Base-by-base conservation (phyloP, 192 early-diverging fungal species). In the Coemansia reversa region DNA sequence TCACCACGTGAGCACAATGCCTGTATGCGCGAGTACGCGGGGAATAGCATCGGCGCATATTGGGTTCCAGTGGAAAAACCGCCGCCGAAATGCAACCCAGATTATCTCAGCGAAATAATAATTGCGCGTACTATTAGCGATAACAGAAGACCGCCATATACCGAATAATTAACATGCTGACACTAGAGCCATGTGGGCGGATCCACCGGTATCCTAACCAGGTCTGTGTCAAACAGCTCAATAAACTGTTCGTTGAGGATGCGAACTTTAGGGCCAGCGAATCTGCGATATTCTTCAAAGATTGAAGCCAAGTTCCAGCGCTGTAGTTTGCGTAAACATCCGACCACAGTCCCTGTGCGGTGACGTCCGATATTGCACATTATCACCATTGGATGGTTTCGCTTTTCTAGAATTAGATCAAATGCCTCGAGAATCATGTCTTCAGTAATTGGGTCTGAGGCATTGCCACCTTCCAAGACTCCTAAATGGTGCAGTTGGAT, bases 361-460 rank as follows among this genome's bases (percentile, higher is more conserved):
- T 99, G 97, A 48, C 97, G 74, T 5, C 97, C 97, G 18, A 97
- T 82, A 65, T 98, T 99, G 75, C 97, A 99, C 96, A 98, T 98
- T 29, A 99, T 87, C 39, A 93, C 93, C 87, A 99, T 85, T 27
- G 97, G 97, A 69, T 96, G 95, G 79, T 92, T 92, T 22, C 76
- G 75, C 25, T 93, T 91, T 63, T 95, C 90, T 55, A 97, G 80
- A 47, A 96, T 92, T 24, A 93, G 62, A 51, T 91, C 92, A 45
- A 95, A 86, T 32, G 92, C 92, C 63, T 94, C 93, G 4, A 96
- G 82, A 9, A 97, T 94, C 30, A 93, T 90, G 76, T 99, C 97
- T 68, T 99, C 97, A 11, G 95, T 96, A 22, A 99, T 94, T 14
- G 95, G 94, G 72, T 99, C 97, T 86, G 93, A 97, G 20, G 97